Evolutionary conservation across 1,284 basidiomycete species (phyloP), one percentile per base, ranked within the genome.

Genomic region (Peniophora sp.): DNA sequence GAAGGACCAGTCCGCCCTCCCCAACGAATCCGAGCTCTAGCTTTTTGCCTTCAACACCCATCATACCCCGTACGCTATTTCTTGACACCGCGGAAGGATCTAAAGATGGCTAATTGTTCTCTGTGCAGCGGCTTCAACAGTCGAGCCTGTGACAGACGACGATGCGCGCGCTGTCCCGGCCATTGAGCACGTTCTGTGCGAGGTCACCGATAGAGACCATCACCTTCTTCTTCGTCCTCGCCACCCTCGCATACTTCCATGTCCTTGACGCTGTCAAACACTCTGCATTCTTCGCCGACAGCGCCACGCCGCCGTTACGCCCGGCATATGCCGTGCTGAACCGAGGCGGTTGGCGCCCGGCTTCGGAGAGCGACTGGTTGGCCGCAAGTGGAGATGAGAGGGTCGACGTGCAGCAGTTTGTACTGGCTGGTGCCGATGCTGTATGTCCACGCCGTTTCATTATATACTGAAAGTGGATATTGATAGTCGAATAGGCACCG

Each of bases 181-280:
- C 63, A 10, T 39, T 64, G 22, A 58, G 61, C 20, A 47, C 48
- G 14, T 52, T 53, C 38, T 59, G 61, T 22, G 59, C 61, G 9
- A 52, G 53, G 17, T 60, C 58, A 34, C 63, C 63, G 39, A 65
- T 65, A 56, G 82, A 85, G 62, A 72, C 74, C 57, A 78, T 85
- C 64, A 79, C 82, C 27, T 64, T 72, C 56, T 74, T 75, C 57
- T 83, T 83, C 66, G 73, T 81, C 64, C 61, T 79, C 55, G 76
- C 77, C 55, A 83, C 80, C 24, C 69, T 83, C 52, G 73, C 74
- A 55, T 83, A 85, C 65, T 83, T 84, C 64, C 79, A 83, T 60
- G 70, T 83, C 41, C 65, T 84, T 45, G 76, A 79, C 59, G 78
- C 80, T 23, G 71, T 81, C 59, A 77, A 78, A 50, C 59, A 65